These are phyloP conservation scores for Pterocarpus macrocarpus DNA, from an alignment of 306 rosid species.

Conservation along the genomic window DNA sequence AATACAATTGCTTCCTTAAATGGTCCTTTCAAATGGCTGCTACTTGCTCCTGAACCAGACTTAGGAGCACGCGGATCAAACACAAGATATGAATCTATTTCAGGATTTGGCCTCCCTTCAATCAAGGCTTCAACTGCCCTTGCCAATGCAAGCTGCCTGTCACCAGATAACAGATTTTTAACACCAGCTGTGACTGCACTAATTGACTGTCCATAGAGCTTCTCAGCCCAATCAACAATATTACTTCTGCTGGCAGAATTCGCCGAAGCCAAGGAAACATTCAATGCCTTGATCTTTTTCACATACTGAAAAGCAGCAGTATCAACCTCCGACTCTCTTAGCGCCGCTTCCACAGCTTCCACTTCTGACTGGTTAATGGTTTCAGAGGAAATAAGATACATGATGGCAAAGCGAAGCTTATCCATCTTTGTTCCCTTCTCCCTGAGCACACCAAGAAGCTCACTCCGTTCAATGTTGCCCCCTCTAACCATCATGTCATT, in stretches of 20 bases:
- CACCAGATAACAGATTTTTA: constrained; percentile 86
- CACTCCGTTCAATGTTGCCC: constrained; percentile 73
- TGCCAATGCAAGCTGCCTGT: constrained; percentile 91
- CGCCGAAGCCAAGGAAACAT: constrained; percentile 83
- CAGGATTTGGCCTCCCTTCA: constrained; percentile 97
- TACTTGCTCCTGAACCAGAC: constrained; percentile 75
- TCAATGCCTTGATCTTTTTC: constrained; percentile 91
- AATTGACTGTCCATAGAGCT: constrained; percentile 90
- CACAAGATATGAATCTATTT: constrained; percentile 75
- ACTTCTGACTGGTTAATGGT: constrained; percentile 80
- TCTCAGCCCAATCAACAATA: constrained; percentile 99
- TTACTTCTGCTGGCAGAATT: constrained; percentile 90
- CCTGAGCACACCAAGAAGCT: constrained; percentile 72
- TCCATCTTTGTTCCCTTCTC: constrained; percentile 93
- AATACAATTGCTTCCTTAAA: constrained; percentile 94
- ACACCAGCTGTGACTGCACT: constrained; percentile 98
- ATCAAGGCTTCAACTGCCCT: constrained; percentile 94
- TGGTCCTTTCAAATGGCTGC: constrained; percentile 88
- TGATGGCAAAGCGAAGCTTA: constrained; percentile 94
- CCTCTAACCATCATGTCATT: constrained; percentile 93
- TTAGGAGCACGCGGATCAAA: constrained; percentile 95
- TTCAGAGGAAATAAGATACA: constrained; percentile 88
- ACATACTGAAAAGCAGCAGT: constrained; percentile 93
- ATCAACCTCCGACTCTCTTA: constrained; percentile 86
- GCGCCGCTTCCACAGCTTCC: constrained; percentile 85